These are phyloP conservation scores for Oryza nivara DNA, from an alignment of 176 grass and related monocot species.

Conservation along the genomic window DNA sequence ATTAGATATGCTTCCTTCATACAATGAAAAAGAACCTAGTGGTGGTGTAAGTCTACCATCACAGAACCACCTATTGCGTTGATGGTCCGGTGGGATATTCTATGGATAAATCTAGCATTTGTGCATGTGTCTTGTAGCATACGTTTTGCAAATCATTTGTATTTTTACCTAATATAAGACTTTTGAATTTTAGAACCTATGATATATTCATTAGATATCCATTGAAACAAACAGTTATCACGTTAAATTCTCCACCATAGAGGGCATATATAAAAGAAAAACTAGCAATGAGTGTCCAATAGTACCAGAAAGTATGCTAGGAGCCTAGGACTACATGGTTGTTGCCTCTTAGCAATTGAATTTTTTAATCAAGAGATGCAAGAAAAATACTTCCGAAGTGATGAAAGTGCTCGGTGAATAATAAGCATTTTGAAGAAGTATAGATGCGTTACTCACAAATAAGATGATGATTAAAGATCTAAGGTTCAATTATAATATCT, in stretches of 20 bases:
- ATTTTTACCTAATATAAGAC: background rate
- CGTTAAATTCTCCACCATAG: constrained; percentile 16
- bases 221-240: background rate
- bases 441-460: background rate
- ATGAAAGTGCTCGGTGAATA: background rate
- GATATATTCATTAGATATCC: background rate
- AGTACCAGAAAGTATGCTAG: constrained; percentile 5
- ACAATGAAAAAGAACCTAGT: background rate
- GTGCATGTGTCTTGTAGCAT: background rate
- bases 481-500: constrained; percentile 5
- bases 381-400: constrained; percentile 20
- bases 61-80: background rate
- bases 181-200: background rate
- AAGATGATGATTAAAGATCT: background rate
- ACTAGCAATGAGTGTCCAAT: background rate
- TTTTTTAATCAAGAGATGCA: constrained; percentile 5
- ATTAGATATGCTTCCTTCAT: background rate
- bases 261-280: background rate
- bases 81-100: background rate
- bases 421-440: constrained; percentile 19
- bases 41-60: background rate
- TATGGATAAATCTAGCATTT: background rate
- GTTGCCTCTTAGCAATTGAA: background rate
- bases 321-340: background rate
- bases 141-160: background rate